Evolutionary conservation across 106 monocot genomes (phyloP).

Genomic region (Dendrobium officinale): DNA sequence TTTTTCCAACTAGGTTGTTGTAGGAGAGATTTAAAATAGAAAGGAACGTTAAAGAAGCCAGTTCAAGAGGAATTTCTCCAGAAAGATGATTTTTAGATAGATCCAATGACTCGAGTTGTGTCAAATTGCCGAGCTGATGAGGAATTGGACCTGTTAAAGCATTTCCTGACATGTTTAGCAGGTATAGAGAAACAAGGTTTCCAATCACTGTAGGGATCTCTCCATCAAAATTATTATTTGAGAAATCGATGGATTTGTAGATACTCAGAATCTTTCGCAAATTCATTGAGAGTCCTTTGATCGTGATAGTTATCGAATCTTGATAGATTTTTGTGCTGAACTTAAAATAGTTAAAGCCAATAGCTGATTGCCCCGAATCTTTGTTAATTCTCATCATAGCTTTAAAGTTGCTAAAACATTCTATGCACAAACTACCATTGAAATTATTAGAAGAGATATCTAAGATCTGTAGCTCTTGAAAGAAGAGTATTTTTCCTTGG

Average conservation of each 20-base stretch:
- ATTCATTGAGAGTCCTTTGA: slow-evolving; percentile 40
- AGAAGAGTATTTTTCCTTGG: neutral
- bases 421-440: slow-evolving; percentile 30
- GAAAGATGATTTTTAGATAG: slow-evolving; percentile 52
- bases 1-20: slow-evolving; percentile 40
- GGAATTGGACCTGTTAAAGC: slow-evolving; percentile 42
- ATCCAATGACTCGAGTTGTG: slow-evolving; percentile 54
- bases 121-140: slow-evolving; percentile 22
- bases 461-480: slow-evolving; percentile 48
- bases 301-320: slow-evolving; percentile 34
- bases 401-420: slow-evolving; percentile 27
- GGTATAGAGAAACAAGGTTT: slow-evolving; percentile 24
- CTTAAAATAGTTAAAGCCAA: slow-evolving; percentile 6
- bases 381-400: slow-evolving; percentile 33
- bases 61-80: slow-evolving; percentile 38
- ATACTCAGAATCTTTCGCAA: slow-evolving; percentile 38
- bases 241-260: slow-evolving; percentile 50
- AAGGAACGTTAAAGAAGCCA: slow-evolving; percentile 42
- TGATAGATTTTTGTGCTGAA: slow-evolving; percentile 17
- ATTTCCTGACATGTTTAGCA: slow-evolving; percentile 64
- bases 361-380: neutral
- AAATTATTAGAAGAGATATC: slow-evolving; percentile 68
- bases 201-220: slow-evolving; percentile 39
- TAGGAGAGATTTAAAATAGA: slow-evolving; percentile 43
- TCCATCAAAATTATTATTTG: slow-evolving; percentile 55